Percentiles rank a stretch among this genome's conserved stretches.
phyloP scores from a whole-genome alignment of 164 flowering plant species.

The Vitis labrusca region DNA sequence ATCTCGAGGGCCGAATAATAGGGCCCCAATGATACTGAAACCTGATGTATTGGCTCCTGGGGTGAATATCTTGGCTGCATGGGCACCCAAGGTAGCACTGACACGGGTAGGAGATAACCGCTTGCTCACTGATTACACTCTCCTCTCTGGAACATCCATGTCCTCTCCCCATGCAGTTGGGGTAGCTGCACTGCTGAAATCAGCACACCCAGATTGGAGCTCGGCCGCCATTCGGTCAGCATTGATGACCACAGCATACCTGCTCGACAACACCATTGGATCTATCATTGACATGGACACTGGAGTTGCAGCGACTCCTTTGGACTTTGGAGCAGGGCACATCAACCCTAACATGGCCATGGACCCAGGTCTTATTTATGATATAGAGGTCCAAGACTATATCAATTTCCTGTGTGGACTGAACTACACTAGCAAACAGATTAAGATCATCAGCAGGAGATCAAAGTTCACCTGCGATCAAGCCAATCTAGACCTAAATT shows the following conservation, averaged over 20 bases:
- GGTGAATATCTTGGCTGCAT: slow-evolving; percentile 3
- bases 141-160: slow-evolving; percentile 18
- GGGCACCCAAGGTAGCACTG: no score
- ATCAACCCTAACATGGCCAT: no score
- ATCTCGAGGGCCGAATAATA: slow-evolving; percentile 13
- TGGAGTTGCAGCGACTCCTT: not conserved
- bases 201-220: slow-evolving; percentile 6
- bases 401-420: no score
- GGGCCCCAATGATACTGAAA: slow-evolving; percentile 15
- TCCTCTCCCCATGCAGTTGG: slow-evolving; percentile 4
- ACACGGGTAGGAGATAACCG: not conserved
- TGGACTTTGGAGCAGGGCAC: not conserved
- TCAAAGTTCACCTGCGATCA: no score
- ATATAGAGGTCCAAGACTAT: no score
- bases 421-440: no score
- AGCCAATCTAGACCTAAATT: no score
- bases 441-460: no score
- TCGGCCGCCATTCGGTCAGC: slow-evolving; percentile 8
- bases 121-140: not conserved
- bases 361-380: no score
- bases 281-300: not conserved
- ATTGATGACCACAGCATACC: slow-evolving; percentile 4
- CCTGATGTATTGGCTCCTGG: slow-evolving; percentile 5
- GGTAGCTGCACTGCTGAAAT: not conserved
- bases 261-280: not conserved